A percentile compares a stretch with the other conserved stretches of the same genome.
These are phyloP conservation scores for Sabuloglossum arenarium DNA, from an alignment of 495 filamentous ascomycete species.

Conservation along the genomic window DNA sequence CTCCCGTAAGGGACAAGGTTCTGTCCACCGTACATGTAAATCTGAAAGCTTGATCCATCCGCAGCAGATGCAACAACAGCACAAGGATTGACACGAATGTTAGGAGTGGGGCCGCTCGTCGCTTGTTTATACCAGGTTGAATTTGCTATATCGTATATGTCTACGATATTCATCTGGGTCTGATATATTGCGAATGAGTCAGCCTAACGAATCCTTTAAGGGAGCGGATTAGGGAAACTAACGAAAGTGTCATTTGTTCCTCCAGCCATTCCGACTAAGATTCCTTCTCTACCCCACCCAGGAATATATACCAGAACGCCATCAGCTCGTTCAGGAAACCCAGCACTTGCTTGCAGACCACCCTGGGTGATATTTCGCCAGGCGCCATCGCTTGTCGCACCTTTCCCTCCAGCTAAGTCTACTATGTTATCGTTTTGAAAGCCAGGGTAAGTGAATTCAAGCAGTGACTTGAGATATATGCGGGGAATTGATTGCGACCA, in stretches of 20 bases:
- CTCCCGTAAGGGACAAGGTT: constrained; percentile 36
- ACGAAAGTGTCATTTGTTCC: constrained; percentile 39
- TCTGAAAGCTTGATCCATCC: constrained; percentile 48
- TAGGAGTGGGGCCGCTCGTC: constrained; percentile 38
- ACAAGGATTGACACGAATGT: constrained; percentile 52
- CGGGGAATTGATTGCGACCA: constrained; percentile 39
- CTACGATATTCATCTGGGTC: constrained; percentile 50
- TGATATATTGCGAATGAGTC: constrained; percentile 6
- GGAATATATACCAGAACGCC: constrained; percentile 50
- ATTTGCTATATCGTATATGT: constrained; percentile 57
- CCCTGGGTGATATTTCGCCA: constrained; percentile 54
- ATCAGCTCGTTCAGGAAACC: constrained; percentile 51
- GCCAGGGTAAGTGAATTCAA: constrained; percentile 56
- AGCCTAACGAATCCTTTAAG: not conserved
- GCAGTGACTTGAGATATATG: constrained; percentile 46
- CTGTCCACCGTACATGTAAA: constrained; percentile 61
- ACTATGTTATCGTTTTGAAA: constrained; percentile 36
- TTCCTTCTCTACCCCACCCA: constrained; percentile 45
- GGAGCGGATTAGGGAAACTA: constrained; percentile 7
- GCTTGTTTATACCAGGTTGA: constrained; percentile 61
- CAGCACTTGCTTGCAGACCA: constrained; percentile 37
- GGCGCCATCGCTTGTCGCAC: constrained; percentile 30
- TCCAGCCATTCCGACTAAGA: constrained; percentile 48
- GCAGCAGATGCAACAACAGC: constrained; percentile 48
- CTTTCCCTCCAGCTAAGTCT: constrained; percentile 23